A percentile compares a stretch with the other conserved stretches of the same genome.
phyloP scores from a whole-genome alignment of 768 basidiomycete species.

The Leccinum truebloodii region DNA sequence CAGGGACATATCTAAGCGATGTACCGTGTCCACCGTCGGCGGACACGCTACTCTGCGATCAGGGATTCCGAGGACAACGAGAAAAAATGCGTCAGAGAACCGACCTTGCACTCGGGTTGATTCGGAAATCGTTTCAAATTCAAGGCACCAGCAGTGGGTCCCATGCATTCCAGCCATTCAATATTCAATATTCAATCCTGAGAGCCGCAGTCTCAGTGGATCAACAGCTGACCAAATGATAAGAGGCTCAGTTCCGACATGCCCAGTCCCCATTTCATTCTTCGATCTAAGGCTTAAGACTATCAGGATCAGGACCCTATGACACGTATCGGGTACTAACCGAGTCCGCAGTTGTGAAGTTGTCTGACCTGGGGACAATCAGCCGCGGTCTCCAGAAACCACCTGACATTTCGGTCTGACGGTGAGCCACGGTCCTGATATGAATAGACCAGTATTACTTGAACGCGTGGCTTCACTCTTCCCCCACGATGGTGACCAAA shows the following conservation, averaged over 20 bases:
- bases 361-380: not conserved
- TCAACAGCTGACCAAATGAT: not conserved
- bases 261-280: not conserved
- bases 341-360: not conserved
- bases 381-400: not conserved
- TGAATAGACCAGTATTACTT: not conserved
- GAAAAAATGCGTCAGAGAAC: not conserved
- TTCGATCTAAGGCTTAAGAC: not conserved
- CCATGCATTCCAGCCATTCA: not conserved
- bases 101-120: not conserved
- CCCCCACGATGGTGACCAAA: not conserved
- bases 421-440: not conserved
- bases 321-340: not conserved
- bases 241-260: not conserved
- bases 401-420: not conserved
- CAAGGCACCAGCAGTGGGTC: not conserved
- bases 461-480: not conserved
- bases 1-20: slow-evolving; percentile 8
- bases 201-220: not conserved
- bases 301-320: not conserved
- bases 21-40: slow-evolving; percentile 1
- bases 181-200: not conserved
- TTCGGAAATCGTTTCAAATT: slow-evolving; percentile 7
- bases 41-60: slow-evolving; percentile 10
- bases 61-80: slow-evolving; percentile 11